Percentiles rank a stretch among this genome's conserved stretches.
phyloP scores from a whole-genome alignment of 2,329 filamentous ascomycete genomes.

The Lachnellula hyalina region DNA sequence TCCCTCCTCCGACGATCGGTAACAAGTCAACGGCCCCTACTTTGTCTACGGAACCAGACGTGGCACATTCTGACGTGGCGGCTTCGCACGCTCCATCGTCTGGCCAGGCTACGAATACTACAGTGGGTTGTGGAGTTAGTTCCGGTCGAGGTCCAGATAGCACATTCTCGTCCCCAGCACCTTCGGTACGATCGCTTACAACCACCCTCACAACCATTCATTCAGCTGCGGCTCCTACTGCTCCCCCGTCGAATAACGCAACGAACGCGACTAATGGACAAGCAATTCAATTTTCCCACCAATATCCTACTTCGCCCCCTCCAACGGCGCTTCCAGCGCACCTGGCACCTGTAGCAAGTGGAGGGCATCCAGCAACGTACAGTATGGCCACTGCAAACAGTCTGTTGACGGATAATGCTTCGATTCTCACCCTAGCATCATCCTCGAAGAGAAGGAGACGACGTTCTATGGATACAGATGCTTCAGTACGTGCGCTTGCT shows the following conservation, averaged over 20 bases:
- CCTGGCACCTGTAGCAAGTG: conserved; percentile 46
- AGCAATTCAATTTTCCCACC: conserved; percentile 57
- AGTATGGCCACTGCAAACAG: conserved; percentile 75
- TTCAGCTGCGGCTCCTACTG: conserved; percentile 50
- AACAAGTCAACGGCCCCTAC: conserved; percentile 57
- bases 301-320: conserved; percentile 58
- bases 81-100: conserved; percentile 67
- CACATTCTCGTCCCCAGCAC: conserved; percentile 78
- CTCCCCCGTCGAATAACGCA: conserved; percentile 37
- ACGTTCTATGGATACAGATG: conserved; percentile 78
- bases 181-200: conserved; percentile 73
- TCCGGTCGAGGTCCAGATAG: conserved; percentile 65
- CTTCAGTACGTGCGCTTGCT: conserved; percentile 77
- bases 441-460: conserved; percentile 73
- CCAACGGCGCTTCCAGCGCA: conserved; percentile 70
- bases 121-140: conserved; percentile 58
- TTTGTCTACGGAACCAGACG: conserved; percentile 76
- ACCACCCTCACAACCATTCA: conserved; percentile 85
- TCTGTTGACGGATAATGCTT: conserved; percentile 77
- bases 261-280: conserved; percentile 23
- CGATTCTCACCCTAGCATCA: conserved; percentile 77
- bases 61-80: conserved; percentile 66
- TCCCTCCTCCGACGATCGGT: conserved; percentile 54
- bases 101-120: conserved; percentile 68
- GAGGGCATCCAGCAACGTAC: conserved; percentile 63